These are phyloP conservation scores for Chrysosporium keratinophilum DNA, from an alignment of 2,329 filamentous ascomycete species.

Conservation along the genomic window DNA sequence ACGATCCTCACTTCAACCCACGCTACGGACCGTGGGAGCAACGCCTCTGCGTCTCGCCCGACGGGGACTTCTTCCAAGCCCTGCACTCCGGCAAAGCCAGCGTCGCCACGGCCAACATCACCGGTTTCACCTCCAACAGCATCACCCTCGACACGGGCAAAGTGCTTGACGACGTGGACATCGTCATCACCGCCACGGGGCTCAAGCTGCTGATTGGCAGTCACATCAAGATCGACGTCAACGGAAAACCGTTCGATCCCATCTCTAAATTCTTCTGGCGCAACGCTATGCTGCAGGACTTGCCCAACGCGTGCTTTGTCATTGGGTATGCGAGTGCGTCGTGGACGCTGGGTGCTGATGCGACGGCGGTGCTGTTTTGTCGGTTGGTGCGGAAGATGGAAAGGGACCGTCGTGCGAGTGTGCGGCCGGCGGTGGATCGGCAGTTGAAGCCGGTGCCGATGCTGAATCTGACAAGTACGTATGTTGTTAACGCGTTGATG, in stretches of 20 bases:
- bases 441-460: slow-evolving; percentile 24
- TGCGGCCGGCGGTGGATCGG: slow-evolving; percentile 23
- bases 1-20: slow-evolving; percentile 55
- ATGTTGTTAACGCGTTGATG: slow-evolving; percentile 30
- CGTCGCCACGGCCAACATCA: slow-evolving; percentile 48
- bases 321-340: slow-evolving; percentile 38
- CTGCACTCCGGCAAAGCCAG: slow-evolving; percentile 43
- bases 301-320: slow-evolving; percentile 35
- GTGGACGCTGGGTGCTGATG: slow-evolving; percentile 39
- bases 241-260: slow-evolving; percentile 21
- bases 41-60: slow-evolving; percentile 59
- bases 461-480: slow-evolving; percentile 34
- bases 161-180: slow-evolving; percentile 29
- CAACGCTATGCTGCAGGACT: slow-evolving; percentile 36
- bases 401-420: slow-evolving; percentile 20
- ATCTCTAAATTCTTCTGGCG: slow-evolving; percentile 30
- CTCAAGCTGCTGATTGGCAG: slow-evolving; percentile 34
- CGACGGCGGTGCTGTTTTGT: slow-evolving; percentile 32
- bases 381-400: slow-evolving; percentile 30
- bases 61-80: slow-evolving; percentile 49
- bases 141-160: slow-evolving; percentile 41
- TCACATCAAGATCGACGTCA: slow-evolving; percentile 28
- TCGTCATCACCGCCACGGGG: slow-evolving; percentile 38
- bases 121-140: slow-evolving; percentile 39
- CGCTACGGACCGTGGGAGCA: slow-evolving; percentile 61